Percentiles rank a stretch among this genome's conserved stretches.
Conservation (phyloP, 805 yeast species). For the Metschnikowia aberdeeniae region DNA sequence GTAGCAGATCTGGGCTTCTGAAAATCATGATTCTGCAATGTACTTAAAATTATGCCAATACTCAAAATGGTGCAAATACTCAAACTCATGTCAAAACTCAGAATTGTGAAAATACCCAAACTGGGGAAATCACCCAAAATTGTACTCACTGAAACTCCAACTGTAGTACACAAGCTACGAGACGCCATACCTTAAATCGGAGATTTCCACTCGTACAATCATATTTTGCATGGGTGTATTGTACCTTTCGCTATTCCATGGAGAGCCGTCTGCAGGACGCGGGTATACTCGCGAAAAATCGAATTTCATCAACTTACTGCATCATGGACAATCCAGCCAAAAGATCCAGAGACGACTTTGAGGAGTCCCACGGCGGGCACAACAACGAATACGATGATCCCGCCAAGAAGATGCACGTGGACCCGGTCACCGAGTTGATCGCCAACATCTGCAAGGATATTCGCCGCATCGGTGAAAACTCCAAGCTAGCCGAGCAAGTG, state of each 20-base stretch:
- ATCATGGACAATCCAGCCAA: slow-evolving; percentile 17
- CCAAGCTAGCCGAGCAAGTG: slow-evolving; percentile 35
- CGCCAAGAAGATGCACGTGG: slow-evolving; percentile 36
- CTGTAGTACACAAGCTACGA: no score
- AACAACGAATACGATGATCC: slow-evolving; percentile 15
- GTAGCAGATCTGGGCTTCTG: no score
- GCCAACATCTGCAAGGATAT: slow-evolving; percentile 44
- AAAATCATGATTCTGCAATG: no score
- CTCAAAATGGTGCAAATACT: no score
- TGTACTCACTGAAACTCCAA: no score
- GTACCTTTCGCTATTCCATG: neutral
- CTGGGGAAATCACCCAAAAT: no score
- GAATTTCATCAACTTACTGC: neutral
- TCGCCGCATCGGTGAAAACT: slow-evolving; percentile 41
- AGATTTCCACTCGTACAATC: no score
- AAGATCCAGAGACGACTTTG: slow-evolving; percentile 22
- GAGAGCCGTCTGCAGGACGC: neutral
- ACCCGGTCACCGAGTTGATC: slow-evolving; percentile 39
- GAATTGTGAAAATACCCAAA: no score
- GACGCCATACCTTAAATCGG: no score
- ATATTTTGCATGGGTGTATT: no score
- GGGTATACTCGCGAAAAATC: slow-evolving; percentile 1
- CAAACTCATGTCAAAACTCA: no score
- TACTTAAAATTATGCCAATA: no score
- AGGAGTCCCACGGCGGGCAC: slow-evolving; percentile 14